Evolutionary conservation across 2,329 filamentous ascomycete genomes (phyloP).

Genomic region (Calonectria naviculata): DNA sequence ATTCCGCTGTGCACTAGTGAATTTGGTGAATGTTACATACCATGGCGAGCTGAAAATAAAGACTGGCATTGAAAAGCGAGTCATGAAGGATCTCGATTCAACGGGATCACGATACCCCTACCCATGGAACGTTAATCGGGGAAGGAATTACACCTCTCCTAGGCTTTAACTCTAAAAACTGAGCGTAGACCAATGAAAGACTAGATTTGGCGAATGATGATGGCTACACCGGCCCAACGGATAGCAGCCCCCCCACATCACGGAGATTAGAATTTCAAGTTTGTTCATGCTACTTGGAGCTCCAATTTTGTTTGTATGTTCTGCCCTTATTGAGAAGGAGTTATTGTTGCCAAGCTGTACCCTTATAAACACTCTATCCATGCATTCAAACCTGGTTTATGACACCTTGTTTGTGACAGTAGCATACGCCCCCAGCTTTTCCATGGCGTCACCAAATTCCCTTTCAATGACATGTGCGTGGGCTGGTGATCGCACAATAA

Average conservation of each 20-base stretch:
- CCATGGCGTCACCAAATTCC: constrained; percentile 42
- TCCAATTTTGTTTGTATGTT: neutral
- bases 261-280: neutral
- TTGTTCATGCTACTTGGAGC: neutral
- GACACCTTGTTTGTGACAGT: constrained; percentile 34
- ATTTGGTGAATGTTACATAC: neutral
- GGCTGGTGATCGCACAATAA: constrained; percentile 46
- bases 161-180: neutral
- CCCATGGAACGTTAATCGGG: neutral
- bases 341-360: neutral
- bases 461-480: constrained; percentile 47
- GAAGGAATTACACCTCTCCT: neutral
- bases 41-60: neutral
- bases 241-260: neutral
- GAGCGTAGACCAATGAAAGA: neutral
- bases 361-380: neutral
- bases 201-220: neutral
- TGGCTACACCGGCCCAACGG: too few species aligned
- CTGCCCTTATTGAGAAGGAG: neutral
- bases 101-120: neutral
- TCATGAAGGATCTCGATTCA: neutral
- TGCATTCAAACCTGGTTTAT: constrained; percentile 11
- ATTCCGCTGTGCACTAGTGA: neutral
- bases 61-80: neutral
- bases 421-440: constrained; percentile 42